Evolutionary conservation across 2,329 filamentous ascomycete species (phyloP).

Genomic region (Orbilia blumenaviensis): DNA sequence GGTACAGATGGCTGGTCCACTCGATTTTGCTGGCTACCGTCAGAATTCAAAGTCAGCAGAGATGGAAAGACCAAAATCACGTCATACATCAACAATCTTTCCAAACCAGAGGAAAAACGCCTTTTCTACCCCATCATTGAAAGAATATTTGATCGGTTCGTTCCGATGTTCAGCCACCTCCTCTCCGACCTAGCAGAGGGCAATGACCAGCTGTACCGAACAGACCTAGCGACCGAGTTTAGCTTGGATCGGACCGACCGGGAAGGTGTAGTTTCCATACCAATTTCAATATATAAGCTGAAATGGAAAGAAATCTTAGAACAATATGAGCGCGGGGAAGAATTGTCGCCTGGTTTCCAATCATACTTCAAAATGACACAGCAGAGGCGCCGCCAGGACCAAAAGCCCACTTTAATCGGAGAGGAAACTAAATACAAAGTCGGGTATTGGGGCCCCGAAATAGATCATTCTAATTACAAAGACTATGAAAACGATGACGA

Average conservation of each 20-base stretch:
- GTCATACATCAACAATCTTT: constrained; percentile 34
- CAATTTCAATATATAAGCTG: background rate
- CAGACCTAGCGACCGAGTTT: background rate
- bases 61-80: constrained; percentile 17
- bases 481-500: background rate
- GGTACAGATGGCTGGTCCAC: background rate
- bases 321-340: no score
- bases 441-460: background rate
- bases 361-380: no score
- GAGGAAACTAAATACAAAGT: no score
- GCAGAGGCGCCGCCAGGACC: no score
- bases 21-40: constrained; percentile 17
- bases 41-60: constrained; percentile 10
- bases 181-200: background rate
- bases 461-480: no score
- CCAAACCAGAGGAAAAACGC: background rate
- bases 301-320: no score
- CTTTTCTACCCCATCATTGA: constrained; percentile 24
- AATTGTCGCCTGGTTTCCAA: background rate
- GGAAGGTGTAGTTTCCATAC: background rate
- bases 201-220: background rate
- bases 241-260: background rate
- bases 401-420: no score
- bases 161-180: constrained; percentile 23
- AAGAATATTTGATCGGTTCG: constrained; percentile 21